Evolutionary conservation across 345 rosid genomes (phyloP).

Genomic region (Odontarrhena argentea): DNA sequence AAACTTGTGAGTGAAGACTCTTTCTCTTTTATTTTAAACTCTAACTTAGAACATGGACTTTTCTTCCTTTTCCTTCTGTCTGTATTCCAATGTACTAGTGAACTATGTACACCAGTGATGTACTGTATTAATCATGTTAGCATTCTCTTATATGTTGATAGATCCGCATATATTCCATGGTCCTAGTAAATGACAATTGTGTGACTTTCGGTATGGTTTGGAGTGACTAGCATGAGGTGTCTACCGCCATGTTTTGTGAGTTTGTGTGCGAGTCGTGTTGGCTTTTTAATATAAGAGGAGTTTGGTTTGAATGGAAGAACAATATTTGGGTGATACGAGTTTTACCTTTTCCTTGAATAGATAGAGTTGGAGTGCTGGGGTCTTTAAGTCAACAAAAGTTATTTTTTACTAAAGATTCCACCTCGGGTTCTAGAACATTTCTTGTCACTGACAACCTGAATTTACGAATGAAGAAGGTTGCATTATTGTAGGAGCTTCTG

Average conservation of each 20-base stretch:
- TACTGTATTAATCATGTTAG: not conserved
- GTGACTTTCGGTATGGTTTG: not conserved
- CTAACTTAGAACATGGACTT: not conserved
- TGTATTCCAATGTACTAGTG: not conserved
- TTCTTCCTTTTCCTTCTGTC: not conserved
- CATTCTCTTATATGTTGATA: conserved; percentile 1
- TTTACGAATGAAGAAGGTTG: conserved; percentile 5
- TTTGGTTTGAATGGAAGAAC: conserved; percentile 1
- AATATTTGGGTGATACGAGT: not conserved
- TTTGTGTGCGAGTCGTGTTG: conserved; percentile 2
- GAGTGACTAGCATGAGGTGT: not conserved
- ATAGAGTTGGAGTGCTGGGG: not conserved
- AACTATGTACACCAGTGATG: not conserved
- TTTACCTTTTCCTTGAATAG: not conserved
- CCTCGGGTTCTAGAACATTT: not conserved
- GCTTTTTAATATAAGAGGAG: not conserved
- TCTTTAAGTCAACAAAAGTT: conserved; percentile 3
- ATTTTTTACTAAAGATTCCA: not conserved
- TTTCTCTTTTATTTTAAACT: conserved; percentile 1
- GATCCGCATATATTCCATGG: not conserved
- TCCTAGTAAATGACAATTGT: not conserved
- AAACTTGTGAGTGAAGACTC: conserved; percentile 61
- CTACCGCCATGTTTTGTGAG: conserved; percentile 6
- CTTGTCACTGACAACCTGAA: conserved; percentile 13
- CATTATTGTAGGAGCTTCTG: conserved; percentile 11